phyloP scores from a whole-genome alignment of 768 basidiomycete species.

The Termitomyces sp. region DNA sequence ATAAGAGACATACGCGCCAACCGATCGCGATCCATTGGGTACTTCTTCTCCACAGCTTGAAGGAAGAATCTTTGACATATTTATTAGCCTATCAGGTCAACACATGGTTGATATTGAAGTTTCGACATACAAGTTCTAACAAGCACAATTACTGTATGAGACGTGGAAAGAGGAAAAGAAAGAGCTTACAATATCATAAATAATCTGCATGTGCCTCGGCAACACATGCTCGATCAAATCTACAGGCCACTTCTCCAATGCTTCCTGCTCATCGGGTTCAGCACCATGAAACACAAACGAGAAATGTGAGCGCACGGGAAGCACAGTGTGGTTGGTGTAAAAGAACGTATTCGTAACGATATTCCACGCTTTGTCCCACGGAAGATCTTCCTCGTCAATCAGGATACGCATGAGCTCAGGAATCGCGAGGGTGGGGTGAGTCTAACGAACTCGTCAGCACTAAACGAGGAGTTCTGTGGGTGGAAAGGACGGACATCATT shows the following conservation, averaged over 20 bases:
- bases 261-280: constrained; percentile 43
- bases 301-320: constrained; percentile 52
- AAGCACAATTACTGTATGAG: constrained; percentile 1
- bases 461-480: not conserved
- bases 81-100: not conserved
- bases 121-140: constrained; percentile 43
- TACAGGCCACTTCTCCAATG: constrained; percentile 90
- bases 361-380: constrained; percentile 82
- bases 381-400: constrained; percentile 85
- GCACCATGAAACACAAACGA: not conserved
- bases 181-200: constrained; percentile 59
- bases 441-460: constrained; percentile 34
- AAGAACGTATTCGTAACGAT: constrained; percentile 90
- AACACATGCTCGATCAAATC: constrained; percentile 80
- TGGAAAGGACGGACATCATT: constrained; percentile 55
- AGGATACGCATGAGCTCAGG: constrained; percentile 92
- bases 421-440: constrained; percentile 93
- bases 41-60: constrained; percentile 85
- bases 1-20: constrained; percentile 88
- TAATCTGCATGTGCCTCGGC: constrained; percentile 84
- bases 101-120: not conserved
- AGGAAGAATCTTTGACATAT: constrained; percentile 49
- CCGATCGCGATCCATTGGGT: constrained; percentile 79
- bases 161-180: not conserved
- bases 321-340: constrained; percentile 94